A percentile compares a stretch with the other conserved stretches of the same genome.
Evolutionary conservation across 2,329 filamentous ascomycete genomes (phyloP).

Genomic region (Aspergillus cejpii): DNA sequence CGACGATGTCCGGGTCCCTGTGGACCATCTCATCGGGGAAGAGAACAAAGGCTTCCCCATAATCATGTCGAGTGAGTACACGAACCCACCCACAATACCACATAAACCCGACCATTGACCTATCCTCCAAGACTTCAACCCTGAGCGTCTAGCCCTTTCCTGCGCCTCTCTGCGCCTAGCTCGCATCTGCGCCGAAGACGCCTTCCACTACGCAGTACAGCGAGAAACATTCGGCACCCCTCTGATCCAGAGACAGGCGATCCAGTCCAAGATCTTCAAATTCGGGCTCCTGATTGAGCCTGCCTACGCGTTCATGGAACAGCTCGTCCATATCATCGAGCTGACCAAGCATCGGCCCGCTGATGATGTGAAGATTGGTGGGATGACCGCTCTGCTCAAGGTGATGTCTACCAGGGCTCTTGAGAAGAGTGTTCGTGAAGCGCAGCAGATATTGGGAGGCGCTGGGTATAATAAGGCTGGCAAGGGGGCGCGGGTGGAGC

Average conservation of each 20-base stretch:
- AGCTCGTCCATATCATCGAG: conserved; percentile 52
- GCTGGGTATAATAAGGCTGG: conserved; percentile 48
- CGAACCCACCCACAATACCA: not conserved
- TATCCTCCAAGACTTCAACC: conserved; percentile 57
- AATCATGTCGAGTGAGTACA: conserved; percentile 56
- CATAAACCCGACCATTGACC: not conserved
- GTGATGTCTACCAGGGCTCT: conserved; percentile 49
- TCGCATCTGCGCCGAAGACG: conserved; percentile 53
- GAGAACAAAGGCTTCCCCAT: conserved; percentile 67
- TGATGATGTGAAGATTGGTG: conserved; percentile 43
- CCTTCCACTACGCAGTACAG: conserved; percentile 58
- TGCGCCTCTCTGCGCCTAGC: conserved; percentile 58
- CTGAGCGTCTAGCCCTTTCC: conserved; percentile 62
- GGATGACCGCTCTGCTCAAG: conserved; percentile 48
- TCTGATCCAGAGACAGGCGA: conserved; percentile 53
- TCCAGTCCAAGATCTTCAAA: conserved; percentile 54
- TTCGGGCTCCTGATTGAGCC: conserved; percentile 56
- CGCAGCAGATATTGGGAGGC: conserved; percentile 51
- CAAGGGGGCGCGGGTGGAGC: conserved; percentile 47
- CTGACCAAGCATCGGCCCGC: conserved; percentile 35
- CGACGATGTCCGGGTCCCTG: conserved; percentile 64
- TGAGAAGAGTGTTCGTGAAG: conserved; percentile 50
- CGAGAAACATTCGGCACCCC: conserved; percentile 58
- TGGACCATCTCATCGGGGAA: conserved; percentile 60
- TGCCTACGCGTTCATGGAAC: conserved; percentile 56